A percentile compares a stretch with the other conserved stretches of the same genome.
These are phyloP conservation scores for Corrigiola litoralis DNA, from an alignment of 179 eudicot species.

Conservation along the genomic window DNA sequence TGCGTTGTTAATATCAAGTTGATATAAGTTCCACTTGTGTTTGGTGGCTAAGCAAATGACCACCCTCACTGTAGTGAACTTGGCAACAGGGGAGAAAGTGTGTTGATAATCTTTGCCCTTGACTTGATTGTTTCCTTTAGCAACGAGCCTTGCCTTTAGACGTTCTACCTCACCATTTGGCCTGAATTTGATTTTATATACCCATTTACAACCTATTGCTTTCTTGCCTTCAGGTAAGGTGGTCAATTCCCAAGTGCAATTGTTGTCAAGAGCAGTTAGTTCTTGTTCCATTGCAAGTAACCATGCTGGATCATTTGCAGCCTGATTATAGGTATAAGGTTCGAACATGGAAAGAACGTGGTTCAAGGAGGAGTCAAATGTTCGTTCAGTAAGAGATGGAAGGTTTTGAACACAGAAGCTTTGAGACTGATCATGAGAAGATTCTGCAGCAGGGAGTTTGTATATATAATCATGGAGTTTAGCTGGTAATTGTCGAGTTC, in stretches of 20 bases:
- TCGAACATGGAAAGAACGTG: too few species aligned
- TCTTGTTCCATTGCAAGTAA: neutral
- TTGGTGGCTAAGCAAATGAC: neutral
- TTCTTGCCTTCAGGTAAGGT: neutral
- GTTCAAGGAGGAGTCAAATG: too few species aligned
- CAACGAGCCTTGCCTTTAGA: neutral
- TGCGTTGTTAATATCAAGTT: neutral
- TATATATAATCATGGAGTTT: too few species aligned
- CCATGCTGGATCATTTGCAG: neutral
- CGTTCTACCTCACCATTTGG: neutral
- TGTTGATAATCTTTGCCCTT: neutral
- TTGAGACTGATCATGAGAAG: too few species aligned
- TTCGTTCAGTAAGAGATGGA: neutral
- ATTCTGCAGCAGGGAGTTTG: too few species aligned
- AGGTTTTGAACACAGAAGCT: too few species aligned
- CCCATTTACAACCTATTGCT: neutral
- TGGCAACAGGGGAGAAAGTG: neutral
- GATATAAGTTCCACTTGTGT: neutral
- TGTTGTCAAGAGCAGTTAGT: neutral
- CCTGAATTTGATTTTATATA: neutral
- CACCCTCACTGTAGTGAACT: neutral
- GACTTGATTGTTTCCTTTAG: neutral
- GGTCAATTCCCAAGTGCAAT: neutral
- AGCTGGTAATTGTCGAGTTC: too few species aligned
- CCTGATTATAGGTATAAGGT: neutral